A percentile compares a stretch with the other conserved stretches of the same genome.
Conservation (phyloP, 768 basidiomycete species). For the Panaeolus papilionaceus region DNA sequence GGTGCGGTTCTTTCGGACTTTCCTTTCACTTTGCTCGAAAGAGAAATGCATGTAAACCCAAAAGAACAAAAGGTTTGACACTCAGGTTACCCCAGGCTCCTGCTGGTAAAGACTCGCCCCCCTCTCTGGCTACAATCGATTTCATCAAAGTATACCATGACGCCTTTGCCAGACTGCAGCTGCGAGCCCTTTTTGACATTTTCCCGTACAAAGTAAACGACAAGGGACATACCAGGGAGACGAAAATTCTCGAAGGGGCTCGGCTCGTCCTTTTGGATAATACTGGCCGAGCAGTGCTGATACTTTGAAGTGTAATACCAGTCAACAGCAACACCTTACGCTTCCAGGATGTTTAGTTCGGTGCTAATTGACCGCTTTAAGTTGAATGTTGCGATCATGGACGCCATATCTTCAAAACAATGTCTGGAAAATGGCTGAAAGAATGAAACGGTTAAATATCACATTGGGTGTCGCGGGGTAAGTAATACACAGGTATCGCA, state of each 20-base stretch:
- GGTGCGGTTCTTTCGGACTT: background rate
- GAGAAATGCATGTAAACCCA: background rate
- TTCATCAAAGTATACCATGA: conserved; percentile 7
- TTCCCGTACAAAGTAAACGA: background rate
- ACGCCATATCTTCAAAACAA: too few relatives aligned
- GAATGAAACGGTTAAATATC: background rate
- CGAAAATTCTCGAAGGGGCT: background rate
- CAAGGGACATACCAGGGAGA: background rate
- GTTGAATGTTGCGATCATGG: too few relatives aligned
- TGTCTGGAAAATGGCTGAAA: too few relatives aligned
- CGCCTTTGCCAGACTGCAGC: background rate
- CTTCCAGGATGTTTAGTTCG: too few relatives aligned
- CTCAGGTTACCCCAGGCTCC: background rate
- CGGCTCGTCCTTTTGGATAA: conserved; percentile 1
- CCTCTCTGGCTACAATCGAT: background rate
- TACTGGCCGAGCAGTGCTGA: background rate
- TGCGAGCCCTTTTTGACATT: background rate
- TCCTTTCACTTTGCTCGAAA: background rate
- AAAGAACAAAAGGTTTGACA: background rate
- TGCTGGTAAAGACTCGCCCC: too few relatives aligned
- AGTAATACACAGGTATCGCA: background rate
- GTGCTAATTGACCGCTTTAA: too few relatives aligned
- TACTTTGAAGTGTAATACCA: background rate
- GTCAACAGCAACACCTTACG: background rate
- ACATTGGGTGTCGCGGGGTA: background rate